Conservation (phyloP, 805 yeast genomes). For the Ogataea salicorniae region DNA sequence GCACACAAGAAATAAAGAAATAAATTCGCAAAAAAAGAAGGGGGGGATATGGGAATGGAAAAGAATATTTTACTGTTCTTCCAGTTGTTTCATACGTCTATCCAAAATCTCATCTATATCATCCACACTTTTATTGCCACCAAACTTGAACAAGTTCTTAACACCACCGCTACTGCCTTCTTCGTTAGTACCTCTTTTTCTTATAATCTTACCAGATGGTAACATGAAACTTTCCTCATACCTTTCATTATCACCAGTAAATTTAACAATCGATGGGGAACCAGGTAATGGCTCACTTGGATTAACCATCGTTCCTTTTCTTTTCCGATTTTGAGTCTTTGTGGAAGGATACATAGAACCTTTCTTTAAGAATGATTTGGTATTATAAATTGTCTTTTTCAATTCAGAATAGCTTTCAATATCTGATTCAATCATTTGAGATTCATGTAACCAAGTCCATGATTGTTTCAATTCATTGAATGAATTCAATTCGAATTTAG, state of each 20-base stretch:
- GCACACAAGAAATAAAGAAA: too few species aligned
- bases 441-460: constrained; percentile 55
- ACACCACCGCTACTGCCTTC: constrained; percentile 23
- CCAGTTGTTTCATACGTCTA: constrained; percentile 30
- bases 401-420: constrained; percentile 15
- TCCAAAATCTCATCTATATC: constrained; percentile 45
- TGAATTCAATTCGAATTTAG: constrained; percentile 67
- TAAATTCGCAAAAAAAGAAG: too few species aligned
- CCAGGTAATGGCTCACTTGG: constrained; percentile 50
- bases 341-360: constrained; percentile 31
- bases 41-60: too few species aligned
- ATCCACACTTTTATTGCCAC: constrained; percentile 35
- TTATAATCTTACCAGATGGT: constrained; percentile 69
- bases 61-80: constrained; percentile 6
- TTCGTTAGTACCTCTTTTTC: constrained; percentile 26
- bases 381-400: constrained; percentile 17
- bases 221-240: constrained; percentile 49
- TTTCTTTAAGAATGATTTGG: constrained; percentile 29
- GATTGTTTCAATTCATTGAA: constrained; percentile 70
- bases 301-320: constrained; percentile 43
- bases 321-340: constrained; percentile 36
- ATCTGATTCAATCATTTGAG: constrained; percentile 24
- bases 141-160: constrained; percentile 33
- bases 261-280: constrained; percentile 31
- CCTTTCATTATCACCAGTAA: constrained; percentile 28